Evolutionary conservation across 1,139 yeast species (phyloP).

Genomic region (Hanseniaspora sp.): DNA sequence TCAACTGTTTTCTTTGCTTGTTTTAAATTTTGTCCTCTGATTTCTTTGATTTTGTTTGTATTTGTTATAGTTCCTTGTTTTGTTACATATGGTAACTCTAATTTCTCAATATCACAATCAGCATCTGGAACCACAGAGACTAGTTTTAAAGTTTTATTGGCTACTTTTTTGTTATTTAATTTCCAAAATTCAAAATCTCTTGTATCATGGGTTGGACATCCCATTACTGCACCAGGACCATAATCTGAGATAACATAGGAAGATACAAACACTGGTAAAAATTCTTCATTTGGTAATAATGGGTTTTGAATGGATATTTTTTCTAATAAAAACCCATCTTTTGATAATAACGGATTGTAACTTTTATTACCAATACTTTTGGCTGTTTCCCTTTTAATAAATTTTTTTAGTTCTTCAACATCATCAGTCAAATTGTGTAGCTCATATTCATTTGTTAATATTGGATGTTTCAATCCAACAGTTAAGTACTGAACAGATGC

Average conservation of each 20-base stretch:
- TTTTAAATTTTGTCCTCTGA: conserved; percentile 38
- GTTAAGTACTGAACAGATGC: conserved; percentile 77
- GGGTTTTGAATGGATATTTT: conserved; percentile 51
- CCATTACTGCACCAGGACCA: conserved; percentile 95
- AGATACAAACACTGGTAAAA: conserved; percentile 71
- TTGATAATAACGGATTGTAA: conserved; percentile 32
- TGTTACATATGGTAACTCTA: conserved; percentile 32
- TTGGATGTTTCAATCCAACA: conserved; percentile 57
- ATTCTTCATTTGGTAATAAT: conserved; percentile 29
- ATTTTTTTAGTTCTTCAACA: conserved; percentile 37
- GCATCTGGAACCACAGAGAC: conserved; percentile 10
- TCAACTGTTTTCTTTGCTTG: conserved; percentile 47
- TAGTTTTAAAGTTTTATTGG: conserved; percentile 41
- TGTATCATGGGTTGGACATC: conserved; percentile 87
- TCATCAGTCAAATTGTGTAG: conserved; percentile 27
- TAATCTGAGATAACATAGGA: conserved; percentile 77
- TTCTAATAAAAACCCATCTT: conserved; percentile 50
- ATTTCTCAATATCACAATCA: conserved; percentile 33
- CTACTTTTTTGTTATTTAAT: conserved; percentile 18
- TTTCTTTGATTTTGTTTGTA: conserved; percentile 35
- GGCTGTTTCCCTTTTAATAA: conserved; percentile 31
- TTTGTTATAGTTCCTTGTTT: conserved; percentile 47
- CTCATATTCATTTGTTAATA: conserved; percentile 30
- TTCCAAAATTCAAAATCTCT: conserved; percentile 77
- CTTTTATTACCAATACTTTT: not conserved